Conservation (phyloP, 371 early-diverging fungal species). For the Massospora cicadina region DNA sequence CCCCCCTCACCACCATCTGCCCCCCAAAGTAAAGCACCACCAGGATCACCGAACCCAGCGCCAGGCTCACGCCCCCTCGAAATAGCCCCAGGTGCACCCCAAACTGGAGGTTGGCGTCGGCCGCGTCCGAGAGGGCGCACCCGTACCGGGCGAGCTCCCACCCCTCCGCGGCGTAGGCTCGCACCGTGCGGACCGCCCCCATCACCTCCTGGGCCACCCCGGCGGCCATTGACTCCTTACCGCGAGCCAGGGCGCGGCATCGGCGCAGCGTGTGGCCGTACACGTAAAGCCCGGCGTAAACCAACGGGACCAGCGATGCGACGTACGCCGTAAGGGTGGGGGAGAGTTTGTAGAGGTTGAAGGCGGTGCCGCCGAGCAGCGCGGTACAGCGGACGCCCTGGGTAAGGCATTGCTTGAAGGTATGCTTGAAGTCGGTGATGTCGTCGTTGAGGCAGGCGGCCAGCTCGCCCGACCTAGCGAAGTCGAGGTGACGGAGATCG, state of each 20-base stretch:
- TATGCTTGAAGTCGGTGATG: no score
- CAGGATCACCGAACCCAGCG: conserved; percentile 18
- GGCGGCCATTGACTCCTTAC: background rate
- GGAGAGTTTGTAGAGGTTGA: background rate
- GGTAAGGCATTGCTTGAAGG: no score
- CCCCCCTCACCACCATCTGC: conserved; percentile 37
- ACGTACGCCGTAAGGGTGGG: background rate
- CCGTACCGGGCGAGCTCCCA: conserved; percentile 32
- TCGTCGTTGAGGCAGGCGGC: no score
- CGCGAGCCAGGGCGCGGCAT: background rate
- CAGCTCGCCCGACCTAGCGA: no score
- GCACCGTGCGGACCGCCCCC: conserved; percentile 51
- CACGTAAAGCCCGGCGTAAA: background rate
- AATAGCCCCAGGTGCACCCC: conserved; percentile 44
- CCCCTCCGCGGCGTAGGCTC: conserved; percentile 53
- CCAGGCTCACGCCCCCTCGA: background rate
- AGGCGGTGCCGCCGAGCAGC: background rate
- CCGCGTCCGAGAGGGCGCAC: background rate
- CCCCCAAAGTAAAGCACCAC: conserved; percentile 60
- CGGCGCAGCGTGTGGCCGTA: background rate
- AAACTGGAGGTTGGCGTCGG: conserved; percentile 12
- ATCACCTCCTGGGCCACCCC: conserved; percentile 49
- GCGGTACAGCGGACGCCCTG: conserved; percentile 2
- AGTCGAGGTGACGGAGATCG: no score
- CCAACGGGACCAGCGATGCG: background rate